A percentile compares a stretch with the other conserved stretches of the same genome.
Evolutionary conservation across 345 rosid species (phyloP).

Genomic region (Eucalyptus viminalis): DNA sequence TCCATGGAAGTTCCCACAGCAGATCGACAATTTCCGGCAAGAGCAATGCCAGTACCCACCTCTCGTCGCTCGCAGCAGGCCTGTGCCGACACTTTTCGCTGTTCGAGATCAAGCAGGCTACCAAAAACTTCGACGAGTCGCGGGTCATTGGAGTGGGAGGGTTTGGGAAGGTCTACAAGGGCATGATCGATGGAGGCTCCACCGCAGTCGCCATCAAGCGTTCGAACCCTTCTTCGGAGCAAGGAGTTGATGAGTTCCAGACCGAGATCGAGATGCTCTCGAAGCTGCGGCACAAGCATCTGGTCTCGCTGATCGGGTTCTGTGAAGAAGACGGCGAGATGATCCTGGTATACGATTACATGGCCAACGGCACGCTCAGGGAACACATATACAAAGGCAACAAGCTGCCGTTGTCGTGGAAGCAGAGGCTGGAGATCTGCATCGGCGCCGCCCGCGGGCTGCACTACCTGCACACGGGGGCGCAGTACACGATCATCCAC

Average conservation of each 20-base stretch:
- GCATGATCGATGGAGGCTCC: slow-evolving; percentile 22
- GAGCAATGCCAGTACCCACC: slow-evolving; percentile 9
- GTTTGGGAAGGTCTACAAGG: slow-evolving; percentile 53
- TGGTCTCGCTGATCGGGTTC: slow-evolving; percentile 56
- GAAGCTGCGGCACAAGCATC: slow-evolving; percentile 50
- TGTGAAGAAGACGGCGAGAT: slow-evolving; percentile 58
- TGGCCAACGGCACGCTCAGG: slow-evolving; percentile 52
- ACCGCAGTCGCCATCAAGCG: slow-evolving; percentile 48
- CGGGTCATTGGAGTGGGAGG: slow-evolving; percentile 55
- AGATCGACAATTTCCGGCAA: slow-evolving; percentile 22
- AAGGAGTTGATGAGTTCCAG: slow-evolving; percentile 47
- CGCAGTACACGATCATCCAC: slow-evolving; percentile 49
- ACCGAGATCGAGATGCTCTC: slow-evolving; percentile 69
- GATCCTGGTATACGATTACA: slow-evolving; percentile 54
- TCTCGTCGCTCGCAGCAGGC: slow-evolving; percentile 35
- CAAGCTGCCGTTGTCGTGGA: slow-evolving; percentile 33
- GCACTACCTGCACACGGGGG: slow-evolving; percentile 67
- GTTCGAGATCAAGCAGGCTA: slow-evolving; percentile 25
- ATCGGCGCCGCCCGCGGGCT: slow-evolving; percentile 65
- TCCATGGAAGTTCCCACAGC: slow-evolving; percentile 6
- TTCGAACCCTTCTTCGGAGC: slow-evolving; percentile 55
- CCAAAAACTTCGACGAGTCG: slow-evolving; percentile 37
- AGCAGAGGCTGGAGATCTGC: slow-evolving; percentile 50
- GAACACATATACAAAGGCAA: slow-evolving; percentile 29
- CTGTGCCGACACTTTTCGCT: slow-evolving; percentile 50